Evolutionary conservation across 495 filamentous ascomycete species (phyloP).

Genomic region (Penicillium ochrochloron): DNA sequence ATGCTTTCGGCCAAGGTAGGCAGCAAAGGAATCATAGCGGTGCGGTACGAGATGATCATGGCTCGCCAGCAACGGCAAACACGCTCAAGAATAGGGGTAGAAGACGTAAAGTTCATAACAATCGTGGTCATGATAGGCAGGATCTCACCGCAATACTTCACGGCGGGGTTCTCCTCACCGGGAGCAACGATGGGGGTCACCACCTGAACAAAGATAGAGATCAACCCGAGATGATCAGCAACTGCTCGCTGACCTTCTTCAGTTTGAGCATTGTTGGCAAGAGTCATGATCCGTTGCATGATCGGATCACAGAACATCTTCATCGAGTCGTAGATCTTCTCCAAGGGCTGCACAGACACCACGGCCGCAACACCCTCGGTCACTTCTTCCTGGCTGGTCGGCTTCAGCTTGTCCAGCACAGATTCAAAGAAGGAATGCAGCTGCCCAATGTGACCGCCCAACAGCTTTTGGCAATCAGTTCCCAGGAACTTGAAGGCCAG

Average conservation of each 20-base stretch:
- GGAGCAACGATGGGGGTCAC: conserved; percentile 77
- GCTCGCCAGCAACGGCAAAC: conserved; percentile 93
- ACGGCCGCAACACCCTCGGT: conserved; percentile 94
- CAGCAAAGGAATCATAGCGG: conserved; percentile 82
- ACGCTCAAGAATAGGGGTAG: conserved; percentile 86
- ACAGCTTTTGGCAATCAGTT: conserved; percentile 84
- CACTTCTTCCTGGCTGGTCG: conserved; percentile 88
- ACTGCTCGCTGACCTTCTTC: conserved; percentile 79
- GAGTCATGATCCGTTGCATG: conserved; percentile 79
- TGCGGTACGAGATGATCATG: conserved; percentile 95
- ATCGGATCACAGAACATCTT: conserved; percentile 95
- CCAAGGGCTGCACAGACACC: conserved; percentile 79
- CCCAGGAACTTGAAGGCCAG: conserved; percentile 97
- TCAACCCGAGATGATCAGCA: conserved; percentile 82
- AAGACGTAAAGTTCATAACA: conserved; percentile 80
- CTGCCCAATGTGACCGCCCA: conserved; percentile 77
- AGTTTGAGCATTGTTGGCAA: conserved; percentile 83
- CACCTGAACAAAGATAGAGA: conserved; percentile 85
- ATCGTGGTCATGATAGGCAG: conserved; percentile 84
- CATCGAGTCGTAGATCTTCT: conserved; percentile 78
- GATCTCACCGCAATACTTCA: conserved; percentile 94
- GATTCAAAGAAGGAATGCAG: conserved; percentile 91
- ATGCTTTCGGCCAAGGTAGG: conserved; percentile 86
- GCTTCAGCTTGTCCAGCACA: conserved; percentile 81
- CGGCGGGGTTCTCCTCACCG: conserved; percentile 81